Evolutionary conservation across 2,329 filamentous ascomycete species (phyloP).

Genomic region (Ophiocordyceps camponoti-floridani): DNA sequence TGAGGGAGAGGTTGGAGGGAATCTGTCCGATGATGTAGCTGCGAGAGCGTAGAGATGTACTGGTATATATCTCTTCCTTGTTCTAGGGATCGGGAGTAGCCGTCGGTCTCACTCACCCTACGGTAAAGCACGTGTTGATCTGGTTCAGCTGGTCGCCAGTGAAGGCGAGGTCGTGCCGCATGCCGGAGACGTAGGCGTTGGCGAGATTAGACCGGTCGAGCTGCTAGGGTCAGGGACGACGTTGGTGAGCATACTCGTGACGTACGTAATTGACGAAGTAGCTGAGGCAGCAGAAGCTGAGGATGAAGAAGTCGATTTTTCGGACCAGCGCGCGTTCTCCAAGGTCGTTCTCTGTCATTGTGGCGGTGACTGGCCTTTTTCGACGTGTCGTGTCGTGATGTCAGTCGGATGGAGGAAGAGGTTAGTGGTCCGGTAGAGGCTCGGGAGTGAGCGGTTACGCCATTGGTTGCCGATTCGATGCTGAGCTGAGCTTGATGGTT

Average conservation of each 20-base stretch:
- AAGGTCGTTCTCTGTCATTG: too few relatives aligned
- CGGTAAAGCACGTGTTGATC: conserved; percentile 18
- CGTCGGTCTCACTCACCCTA: conserved; percentile 10
- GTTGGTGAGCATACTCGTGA: not conserved
- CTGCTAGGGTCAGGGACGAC: conserved; percentile 2
- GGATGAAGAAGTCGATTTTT: conserved; percentile 46
- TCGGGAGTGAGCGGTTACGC: too few relatives aligned
- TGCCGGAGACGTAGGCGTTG: conserved; percentile 24
- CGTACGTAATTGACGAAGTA: conserved; percentile 36
- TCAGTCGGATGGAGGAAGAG: too few relatives aligned
- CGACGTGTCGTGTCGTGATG: too few relatives aligned
- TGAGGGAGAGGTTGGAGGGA: conserved; percentile 41
- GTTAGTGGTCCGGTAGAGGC: too few relatives aligned
- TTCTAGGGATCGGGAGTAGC: too few relatives aligned
- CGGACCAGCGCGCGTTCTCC: conserved; percentile 27
- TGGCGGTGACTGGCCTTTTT: too few relatives aligned
- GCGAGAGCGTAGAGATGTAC: too few relatives aligned
- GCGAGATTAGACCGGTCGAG: conserved; percentile 20
- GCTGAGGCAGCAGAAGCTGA: conserved; percentile 43
- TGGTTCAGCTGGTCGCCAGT: conserved; percentile 23
- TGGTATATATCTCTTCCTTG: too few relatives aligned
- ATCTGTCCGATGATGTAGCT: conserved; percentile 37
- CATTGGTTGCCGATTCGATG: too few relatives aligned
- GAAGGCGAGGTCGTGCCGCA: conserved; percentile 27
- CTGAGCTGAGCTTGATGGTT: too few relatives aligned